These are phyloP conservation scores for Lotmaria passim DNA, from an alignment of 208 protist genomes.

Conservation along the genomic window DNA sequence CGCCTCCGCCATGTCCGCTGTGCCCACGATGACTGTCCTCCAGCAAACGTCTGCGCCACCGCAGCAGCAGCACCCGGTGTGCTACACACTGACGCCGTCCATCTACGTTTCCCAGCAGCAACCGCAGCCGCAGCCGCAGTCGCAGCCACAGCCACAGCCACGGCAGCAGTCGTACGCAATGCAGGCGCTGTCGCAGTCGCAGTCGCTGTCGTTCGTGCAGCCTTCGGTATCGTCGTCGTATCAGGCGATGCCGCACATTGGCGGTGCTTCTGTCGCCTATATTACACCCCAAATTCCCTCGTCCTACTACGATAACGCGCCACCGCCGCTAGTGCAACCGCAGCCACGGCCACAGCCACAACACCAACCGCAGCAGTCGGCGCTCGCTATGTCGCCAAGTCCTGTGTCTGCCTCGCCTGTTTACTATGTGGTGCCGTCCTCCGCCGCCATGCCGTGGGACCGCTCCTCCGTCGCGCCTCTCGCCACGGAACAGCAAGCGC, in stretches of 20 bases:
- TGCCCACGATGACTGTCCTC: background rate
- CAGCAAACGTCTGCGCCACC: background rate
- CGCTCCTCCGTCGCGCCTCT: background rate
- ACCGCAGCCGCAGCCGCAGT: background rate
- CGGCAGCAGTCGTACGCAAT: background rate
- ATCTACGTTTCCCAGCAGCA: conserved; percentile 9
- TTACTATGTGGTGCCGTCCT: conserved; percentile 9
- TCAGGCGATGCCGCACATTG: background rate
- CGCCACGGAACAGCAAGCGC: no score
- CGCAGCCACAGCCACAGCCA: background rate
- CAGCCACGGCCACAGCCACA: background rate
- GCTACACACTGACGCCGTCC: conserved; percentile 1
- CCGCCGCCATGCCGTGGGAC: conserved; percentile 12
- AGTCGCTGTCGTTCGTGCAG: background rate
- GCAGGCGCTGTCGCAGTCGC: background rate
- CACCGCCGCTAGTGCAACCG: no score
- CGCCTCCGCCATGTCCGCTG: conserved; percentile 2
- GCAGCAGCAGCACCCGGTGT: background rate
- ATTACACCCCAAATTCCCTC: background rate
- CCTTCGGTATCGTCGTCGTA: background rate
- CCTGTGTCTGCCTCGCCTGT: conserved; percentile 1
- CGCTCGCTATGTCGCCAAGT: background rate
- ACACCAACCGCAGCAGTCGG: conserved; percentile 7
- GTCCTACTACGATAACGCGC: background rate
- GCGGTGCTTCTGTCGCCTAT: background rate